Percentiles rank a stretch among this genome's conserved stretches.
These are phyloP conservation scores for Cystobasidium tubakii DNA, from an alignment of 768 basidiomycete species.

Conservation along the genomic window DNA sequence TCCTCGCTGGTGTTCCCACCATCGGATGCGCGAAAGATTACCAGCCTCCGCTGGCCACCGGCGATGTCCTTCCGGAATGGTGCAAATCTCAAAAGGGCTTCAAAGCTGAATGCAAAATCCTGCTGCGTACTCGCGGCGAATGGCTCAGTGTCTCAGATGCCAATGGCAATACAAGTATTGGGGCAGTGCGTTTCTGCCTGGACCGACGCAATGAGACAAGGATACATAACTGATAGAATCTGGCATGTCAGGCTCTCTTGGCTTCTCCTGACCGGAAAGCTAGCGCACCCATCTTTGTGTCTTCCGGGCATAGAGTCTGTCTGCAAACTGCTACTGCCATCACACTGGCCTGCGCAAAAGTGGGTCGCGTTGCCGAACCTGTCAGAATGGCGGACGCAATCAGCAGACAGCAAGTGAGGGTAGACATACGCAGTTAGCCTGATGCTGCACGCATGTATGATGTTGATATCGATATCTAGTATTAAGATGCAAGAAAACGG, in stretches of 20 bases:
- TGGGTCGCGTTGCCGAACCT: slow-evolving; percentile 45
- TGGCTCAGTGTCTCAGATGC: slow-evolving; percentile 36
- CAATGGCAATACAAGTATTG: neutral
- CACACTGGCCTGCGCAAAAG: slow-evolving; percentile 37
- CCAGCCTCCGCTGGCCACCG: slow-evolving; percentile 31
- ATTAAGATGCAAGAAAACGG: no score
- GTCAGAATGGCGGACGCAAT: slow-evolving; percentile 45
- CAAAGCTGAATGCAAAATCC: slow-evolving; percentile 18
- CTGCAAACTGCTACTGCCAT: slow-evolving; percentile 41
- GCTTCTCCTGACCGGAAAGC: slow-evolving; percentile 38
- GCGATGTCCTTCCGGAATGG: neutral
- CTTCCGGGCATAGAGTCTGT: slow-evolving; percentile 44
- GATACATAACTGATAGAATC: neutral
- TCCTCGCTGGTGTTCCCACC: slow-evolving; percentile 44
- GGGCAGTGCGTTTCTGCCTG: neutral
- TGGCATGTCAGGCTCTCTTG: slow-evolving; percentile 40
- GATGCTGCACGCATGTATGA: no score
- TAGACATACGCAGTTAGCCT: neutral
- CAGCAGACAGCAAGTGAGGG: slow-evolving; percentile 27
- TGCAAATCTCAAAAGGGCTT: slow-evolving; percentile 41
- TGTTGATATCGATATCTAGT: no score
- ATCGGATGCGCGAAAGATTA: slow-evolving; percentile 45
- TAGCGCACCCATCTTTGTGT: slow-evolving; percentile 45
- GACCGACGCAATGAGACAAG: neutral
- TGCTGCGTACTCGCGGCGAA: slow-evolving; percentile 36